phyloP scores from a whole-genome alignment of 441 rosid species.

The Macaranga tanarius region DNA sequence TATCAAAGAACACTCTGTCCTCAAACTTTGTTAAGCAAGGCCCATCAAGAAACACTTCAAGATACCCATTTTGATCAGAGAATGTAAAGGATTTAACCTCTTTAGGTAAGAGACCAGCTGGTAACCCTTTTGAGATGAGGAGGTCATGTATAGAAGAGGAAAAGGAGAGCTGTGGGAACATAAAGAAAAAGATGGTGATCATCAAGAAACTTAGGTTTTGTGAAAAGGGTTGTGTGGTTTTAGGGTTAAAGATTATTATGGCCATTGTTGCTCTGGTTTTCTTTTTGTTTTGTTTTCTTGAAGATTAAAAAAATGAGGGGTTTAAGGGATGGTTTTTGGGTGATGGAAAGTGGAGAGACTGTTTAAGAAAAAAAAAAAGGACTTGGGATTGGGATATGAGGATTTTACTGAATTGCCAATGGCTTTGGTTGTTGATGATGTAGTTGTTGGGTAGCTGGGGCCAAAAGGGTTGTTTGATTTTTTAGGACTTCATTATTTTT shows the following conservation, averaged over 20 bases:
- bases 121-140: slow-evolving; percentile 73
- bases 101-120: slow-evolving; percentile 77
- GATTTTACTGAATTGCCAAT: slow-evolving; percentile 40
- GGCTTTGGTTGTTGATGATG: slow-evolving; percentile 19
- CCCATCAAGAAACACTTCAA: slow-evolving; percentile 58
- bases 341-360: slow-evolving; percentile 34
- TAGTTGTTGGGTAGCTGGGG: slow-evolving; percentile 14
- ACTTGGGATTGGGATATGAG: background rate
- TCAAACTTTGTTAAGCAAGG: slow-evolving; percentile 81
- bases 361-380: slow-evolving; percentile 10
- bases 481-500: slow-evolving; percentile 32
- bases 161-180: slow-evolving; percentile 13
- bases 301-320: background rate
- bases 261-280: slow-evolving; percentile 34
- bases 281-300: background rate
- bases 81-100: slow-evolving; percentile 57
- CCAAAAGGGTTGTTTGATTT: slow-evolving; percentile 4
- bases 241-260: background rate
- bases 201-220: slow-evolving; percentile 26
- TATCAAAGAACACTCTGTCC: slow-evolving; percentile 63
- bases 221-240: background rate
- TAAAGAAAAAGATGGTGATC: slow-evolving; percentile 5
- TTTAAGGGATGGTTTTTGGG: slow-evolving; percentile 17
- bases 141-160: slow-evolving; percentile 51
- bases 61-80: slow-evolving; percentile 44